Percentiles rank a stretch among this genome's conserved stretches.
These are phyloP conservation scores for Cladorrhinum sp. DNA, from an alignment of 2,329 filamentous ascomycete species.

Conservation along the genomic window DNA sequence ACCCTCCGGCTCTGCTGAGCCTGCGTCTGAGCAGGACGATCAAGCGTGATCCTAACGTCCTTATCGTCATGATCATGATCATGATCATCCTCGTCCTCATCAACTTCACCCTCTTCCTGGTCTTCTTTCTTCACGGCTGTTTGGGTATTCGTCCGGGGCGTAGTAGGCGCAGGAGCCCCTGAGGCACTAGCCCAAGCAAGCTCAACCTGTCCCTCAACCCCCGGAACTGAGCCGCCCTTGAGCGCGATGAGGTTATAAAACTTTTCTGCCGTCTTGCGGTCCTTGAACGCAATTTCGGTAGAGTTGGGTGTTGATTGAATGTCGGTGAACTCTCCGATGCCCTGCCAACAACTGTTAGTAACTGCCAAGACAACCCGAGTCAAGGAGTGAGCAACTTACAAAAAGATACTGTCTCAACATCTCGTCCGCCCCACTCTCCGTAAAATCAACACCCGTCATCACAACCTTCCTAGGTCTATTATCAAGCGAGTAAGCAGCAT, in stretches of 20 bases:
- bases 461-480: constrained; percentile 69
- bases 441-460: constrained; percentile 62
- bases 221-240: constrained; percentile 55
- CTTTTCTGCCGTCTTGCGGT: constrained; percentile 68
- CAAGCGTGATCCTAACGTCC: constrained; percentile 27
- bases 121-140: background rate
- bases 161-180: constrained; percentile 16
- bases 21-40: constrained; percentile 18
- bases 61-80: constrained; percentile 42
- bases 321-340: constrained; percentile 60
- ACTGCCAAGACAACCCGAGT: constrained; percentile 8
- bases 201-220: constrained; percentile 60
- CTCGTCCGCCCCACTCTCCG: constrained; percentile 62
- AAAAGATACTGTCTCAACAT: constrained; percentile 68
- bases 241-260: constrained; percentile 55
- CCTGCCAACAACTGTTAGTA: constrained; percentile 42
- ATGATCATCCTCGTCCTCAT: constrained; percentile 41
- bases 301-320: constrained; percentile 47
- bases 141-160: constrained; percentile 13
- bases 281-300: constrained; percentile 61
- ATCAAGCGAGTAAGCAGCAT: constrained; percentile 66
- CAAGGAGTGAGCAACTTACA: constrained; percentile 50
- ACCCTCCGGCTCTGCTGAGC: constrained; percentile 33
- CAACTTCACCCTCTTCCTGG: constrained; percentile 29
- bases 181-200: constrained; percentile 55